phyloP scores from a whole-genome alignment of 2,329 filamentous ascomycete genomes.

The Penicillium sclerotigenum region DNA sequence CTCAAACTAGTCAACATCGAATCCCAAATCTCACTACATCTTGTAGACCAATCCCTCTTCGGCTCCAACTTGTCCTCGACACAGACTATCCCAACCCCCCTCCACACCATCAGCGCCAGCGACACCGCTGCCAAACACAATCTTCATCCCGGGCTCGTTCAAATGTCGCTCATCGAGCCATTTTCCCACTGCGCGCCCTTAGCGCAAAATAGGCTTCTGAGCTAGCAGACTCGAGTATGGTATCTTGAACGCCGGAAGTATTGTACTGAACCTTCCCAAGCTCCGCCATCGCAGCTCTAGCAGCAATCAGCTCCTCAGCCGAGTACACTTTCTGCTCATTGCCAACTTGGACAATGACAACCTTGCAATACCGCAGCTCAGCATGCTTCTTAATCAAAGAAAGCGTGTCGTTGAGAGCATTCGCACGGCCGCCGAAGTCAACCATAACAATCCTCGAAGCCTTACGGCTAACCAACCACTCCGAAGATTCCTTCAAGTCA shows the following conservation, averaged over 20 bases:
- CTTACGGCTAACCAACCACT: slow-evolving; percentile 9
- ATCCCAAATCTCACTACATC: background rate
- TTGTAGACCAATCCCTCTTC: slow-evolving; percentile 20
- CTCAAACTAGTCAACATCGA: background rate
- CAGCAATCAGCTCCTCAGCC: background rate
- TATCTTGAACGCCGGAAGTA: slow-evolving; percentile 13
- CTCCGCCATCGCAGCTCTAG: background rate
- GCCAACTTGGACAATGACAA: slow-evolving; percentile 15
- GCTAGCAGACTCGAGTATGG: background rate
- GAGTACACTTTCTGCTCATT: slow-evolving; percentile 17
- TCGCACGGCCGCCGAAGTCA: slow-evolving; percentile 17
- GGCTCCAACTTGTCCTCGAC: slow-evolving; percentile 5
- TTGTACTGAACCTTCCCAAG: slow-evolving; percentile 13
- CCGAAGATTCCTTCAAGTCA: background rate
- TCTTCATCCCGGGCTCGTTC: slow-evolving; percentile 10
- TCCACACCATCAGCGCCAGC: slow-evolving; percentile 15
- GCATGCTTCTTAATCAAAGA: background rate
- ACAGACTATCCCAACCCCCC: slow-evolving; percentile 13
- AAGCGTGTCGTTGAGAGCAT: slow-evolving; percentile 2
- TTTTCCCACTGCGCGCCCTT: slow-evolving; percentile 5
- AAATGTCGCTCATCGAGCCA: slow-evolving; percentile 8
- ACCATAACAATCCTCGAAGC: slow-evolving; percentile 15
- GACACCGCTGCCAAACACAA: slow-evolving; percentile 14
- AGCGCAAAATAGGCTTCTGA: slow-evolving; percentile 2
- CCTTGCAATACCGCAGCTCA: background rate